Conservation (phyloP, 2,329 filamentous ascomycete genomes). For the Fusarium sp. region DNA sequence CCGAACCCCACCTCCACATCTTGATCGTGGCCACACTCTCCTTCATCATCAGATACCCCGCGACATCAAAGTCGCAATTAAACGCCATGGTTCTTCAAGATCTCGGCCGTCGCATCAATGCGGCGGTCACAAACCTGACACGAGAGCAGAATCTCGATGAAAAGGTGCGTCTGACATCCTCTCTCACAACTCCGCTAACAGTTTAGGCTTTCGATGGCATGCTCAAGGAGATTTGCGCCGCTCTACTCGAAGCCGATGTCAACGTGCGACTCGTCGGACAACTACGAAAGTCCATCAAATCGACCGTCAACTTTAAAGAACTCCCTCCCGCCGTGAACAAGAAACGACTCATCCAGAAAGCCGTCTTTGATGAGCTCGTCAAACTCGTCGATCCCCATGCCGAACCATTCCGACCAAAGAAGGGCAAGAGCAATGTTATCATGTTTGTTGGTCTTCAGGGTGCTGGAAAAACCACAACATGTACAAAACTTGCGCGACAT, state of each 20-base stretch:
- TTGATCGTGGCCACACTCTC: conserved; percentile 41
- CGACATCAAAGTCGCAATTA: conserved; percentile 38
- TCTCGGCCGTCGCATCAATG: conserved; percentile 97
- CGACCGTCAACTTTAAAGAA: conserved; percentile 93
- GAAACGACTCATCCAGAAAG: conserved; percentile 97
- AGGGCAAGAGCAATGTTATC: conserved; percentile 95
- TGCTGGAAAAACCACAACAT: conserved; percentile 97
- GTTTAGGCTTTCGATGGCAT: conserved; percentile 91
- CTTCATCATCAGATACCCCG: conserved; percentile 41
- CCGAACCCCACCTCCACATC: conserved; percentile 35
- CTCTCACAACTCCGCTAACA: conserved; percentile 18
- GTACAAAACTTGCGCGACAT: conserved; percentile 94
- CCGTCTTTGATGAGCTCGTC: conserved; percentile 97
- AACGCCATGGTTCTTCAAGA: conserved; percentile 94
- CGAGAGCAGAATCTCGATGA: conserved; percentile 94
- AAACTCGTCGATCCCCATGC: conserved; percentile 95
- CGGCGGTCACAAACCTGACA: conserved; percentile 93
- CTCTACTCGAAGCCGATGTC: conserved; percentile 95
- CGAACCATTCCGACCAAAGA: conserved; percentile 96
- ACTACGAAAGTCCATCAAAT: conserved; percentile 92
- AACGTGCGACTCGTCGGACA: conserved; percentile 93
- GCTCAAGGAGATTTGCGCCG: conserved; percentile 98
- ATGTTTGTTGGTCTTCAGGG: conserved; percentile 99
- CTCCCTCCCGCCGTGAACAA: conserved; percentile 93
- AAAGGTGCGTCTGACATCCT: conserved; percentile 70